These are phyloP conservation scores for Gremmenia infestans DNA, from an alignment of 2,329 filamentous ascomycete species.

Conservation along the genomic window DNA sequence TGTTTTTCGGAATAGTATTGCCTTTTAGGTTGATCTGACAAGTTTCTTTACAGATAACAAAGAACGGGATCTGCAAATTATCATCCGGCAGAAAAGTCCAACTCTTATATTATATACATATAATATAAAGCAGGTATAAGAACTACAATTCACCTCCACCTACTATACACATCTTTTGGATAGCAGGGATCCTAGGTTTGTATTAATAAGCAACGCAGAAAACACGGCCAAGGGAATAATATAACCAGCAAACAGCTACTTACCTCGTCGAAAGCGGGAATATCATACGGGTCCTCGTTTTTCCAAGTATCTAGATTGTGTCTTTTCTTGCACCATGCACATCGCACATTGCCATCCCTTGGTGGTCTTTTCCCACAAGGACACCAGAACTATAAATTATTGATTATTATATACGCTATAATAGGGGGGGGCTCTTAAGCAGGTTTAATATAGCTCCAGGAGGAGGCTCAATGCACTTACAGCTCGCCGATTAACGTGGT, in stretches of 20 bases:
- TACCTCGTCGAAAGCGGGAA: slow-evolving; percentile 15
- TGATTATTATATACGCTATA: not conserved
- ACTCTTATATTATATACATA: too few species aligned
- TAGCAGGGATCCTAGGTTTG: slow-evolving; percentile 12
- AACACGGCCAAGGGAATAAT: not conserved
- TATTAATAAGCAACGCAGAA: not conserved
- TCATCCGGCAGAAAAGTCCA: too few species aligned
- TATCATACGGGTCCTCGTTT: not conserved
- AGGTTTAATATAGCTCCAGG: not conserved
- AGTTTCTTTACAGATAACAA: too few species aligned
- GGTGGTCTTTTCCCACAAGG: slow-evolving; percentile 13
- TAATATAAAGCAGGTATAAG: too few species aligned
- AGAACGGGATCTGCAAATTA: too few species aligned
- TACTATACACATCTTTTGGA: slow-evolving; percentile 3
- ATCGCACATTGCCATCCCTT: slow-evolving; percentile 9
- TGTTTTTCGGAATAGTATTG: too few species aligned
- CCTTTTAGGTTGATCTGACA: too few species aligned
- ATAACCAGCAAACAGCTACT: not conserved
- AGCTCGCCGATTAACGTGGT: not conserved
- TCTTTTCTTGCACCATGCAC: slow-evolving; percentile 16
- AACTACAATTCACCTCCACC: not conserved
- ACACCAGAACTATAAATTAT: slow-evolving; percentile 14
- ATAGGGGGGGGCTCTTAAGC: not conserved
- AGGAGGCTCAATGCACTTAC: slow-evolving; percentile 1
- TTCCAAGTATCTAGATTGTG: slow-evolving; percentile 9